These are phyloP conservation scores for Tricholoma sp. DNA, from an alignment of 768 basidiomycete genomes.

Conservation along the genomic window DNA sequence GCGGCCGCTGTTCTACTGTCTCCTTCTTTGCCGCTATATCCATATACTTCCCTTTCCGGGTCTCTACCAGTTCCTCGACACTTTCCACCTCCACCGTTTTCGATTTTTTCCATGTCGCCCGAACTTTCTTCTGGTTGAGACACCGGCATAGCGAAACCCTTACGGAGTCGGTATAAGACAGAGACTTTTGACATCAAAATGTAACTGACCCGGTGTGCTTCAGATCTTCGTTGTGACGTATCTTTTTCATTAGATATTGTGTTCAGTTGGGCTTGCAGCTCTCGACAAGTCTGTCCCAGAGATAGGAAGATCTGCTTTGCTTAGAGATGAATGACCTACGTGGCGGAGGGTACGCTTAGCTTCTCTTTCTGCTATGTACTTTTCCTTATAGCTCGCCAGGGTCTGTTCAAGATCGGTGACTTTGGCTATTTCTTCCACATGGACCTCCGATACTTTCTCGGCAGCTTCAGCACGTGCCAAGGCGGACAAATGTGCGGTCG, in stretches of 20 bases:
- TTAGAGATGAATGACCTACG: neutral
- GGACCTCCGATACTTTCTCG: neutral
- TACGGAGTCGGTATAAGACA: too few species aligned
- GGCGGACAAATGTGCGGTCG: too few species aligned
- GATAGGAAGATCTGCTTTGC: neutral
- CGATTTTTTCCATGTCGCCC: too few species aligned
- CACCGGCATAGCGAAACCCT: too few species aligned
- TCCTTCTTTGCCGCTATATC: too few species aligned
- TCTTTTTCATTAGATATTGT: neutral
- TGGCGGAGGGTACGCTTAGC: neutral
- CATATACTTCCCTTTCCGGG: too few species aligned
- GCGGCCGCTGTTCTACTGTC: too few species aligned
- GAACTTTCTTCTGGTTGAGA: too few species aligned
- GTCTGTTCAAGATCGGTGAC: neutral
- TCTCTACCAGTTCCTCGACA: too few species aligned
- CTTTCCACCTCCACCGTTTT: too few species aligned
- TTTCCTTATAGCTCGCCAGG: neutral
- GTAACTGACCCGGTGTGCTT: neutral
- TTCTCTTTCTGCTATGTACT: neutral
- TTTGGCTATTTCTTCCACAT: neutral
- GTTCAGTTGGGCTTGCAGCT: neutral
- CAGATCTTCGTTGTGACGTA: neutral
- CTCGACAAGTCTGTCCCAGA: neutral
- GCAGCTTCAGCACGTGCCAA: neutral
- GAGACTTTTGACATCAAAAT: neutral